phyloP scores from a whole-genome alignment of 176 grass and related monocot genomes.

The Elymus sibiricus region DNA sequence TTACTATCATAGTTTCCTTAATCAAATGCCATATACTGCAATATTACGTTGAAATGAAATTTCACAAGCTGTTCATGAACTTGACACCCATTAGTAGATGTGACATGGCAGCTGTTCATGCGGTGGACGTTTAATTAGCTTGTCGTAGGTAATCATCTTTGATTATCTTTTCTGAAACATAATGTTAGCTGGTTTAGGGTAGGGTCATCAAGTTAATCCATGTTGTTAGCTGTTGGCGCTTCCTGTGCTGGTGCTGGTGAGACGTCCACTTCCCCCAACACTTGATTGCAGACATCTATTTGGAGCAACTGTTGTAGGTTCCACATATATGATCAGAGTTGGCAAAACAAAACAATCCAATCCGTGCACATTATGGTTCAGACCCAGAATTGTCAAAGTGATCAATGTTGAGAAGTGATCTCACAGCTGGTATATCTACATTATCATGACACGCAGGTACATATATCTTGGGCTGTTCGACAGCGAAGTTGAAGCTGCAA shows the following conservation, averaged over 20 bases:
- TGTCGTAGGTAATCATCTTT: not conserved
- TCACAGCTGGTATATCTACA: constrained; percentile 12
- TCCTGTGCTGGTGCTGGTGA: constrained; percentile 1
- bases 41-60: not conserved
- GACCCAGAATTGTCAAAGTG: not conserved
- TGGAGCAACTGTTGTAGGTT: constrained; percentile 27
- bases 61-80: not conserved
- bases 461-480: constrained; percentile 98
- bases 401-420: not conserved
- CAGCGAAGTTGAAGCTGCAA: constrained; percentile 94
- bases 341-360: not conserved
- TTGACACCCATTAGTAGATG: not conserved
- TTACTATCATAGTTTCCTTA: no score
- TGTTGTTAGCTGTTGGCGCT: not conserved
- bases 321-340: not conserved
- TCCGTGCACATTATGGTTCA: not conserved
- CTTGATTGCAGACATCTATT: constrained; percentile 13
- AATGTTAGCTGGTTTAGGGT: not conserved
- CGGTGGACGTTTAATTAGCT: not conserved
- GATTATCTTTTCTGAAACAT: no score
- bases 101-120: not conserved
- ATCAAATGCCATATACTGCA: not conserved
- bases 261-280: not conserved
- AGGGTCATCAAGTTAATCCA: not conserved
- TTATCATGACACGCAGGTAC: constrained; percentile 49